Evolutionary conservation across 2,329 filamentous ascomycete species (phyloP), one percentile per base, ranked within the genome.

Genomic region (Fusarium nisikadoi): DNA sequence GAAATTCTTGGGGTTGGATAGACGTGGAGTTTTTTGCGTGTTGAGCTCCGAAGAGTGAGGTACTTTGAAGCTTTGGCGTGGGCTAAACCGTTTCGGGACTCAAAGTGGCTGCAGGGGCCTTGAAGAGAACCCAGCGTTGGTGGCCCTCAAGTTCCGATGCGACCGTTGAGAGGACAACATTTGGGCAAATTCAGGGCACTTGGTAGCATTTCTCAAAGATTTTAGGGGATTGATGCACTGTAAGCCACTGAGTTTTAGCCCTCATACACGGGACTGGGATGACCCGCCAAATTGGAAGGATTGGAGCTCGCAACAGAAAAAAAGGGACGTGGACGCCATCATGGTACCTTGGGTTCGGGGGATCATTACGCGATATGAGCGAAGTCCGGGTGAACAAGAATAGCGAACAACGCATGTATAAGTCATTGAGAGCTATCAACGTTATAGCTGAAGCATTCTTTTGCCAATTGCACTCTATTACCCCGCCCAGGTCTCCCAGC

Each of bases 31-130:
- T 82, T 83, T 83, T 82, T 77, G 71, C 76, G 61, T 77, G 81
- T 83, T 82, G 81, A 83, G 81, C 81, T 82, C 79, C 78, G 77
- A 79, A 74, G 77, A 75, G 76, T 74, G 67, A 80, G 80, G 59
- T 55, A 78, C 80, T 78, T 68, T 79, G 79, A 73, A 76, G 76
- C 72, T 78, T 77, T 77, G 76, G 76, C 75, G 76, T 62, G 62
- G 70, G 65, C 76, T 77, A 77, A 75, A n/a, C 76, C 73, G 23
- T 23, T 69, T 76, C 54, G 33, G 75, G 74, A 35, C 17, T 23
- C 68, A 71, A 63, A 65, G 65, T 65, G 67, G 58, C 68, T 63
- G 42, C 50, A 68, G 64, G 65, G 64, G 65, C 70, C 60, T 59
- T 66, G 57, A 27, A 33, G 60, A 68, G 65, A 68, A 52, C 64